Percentiles rank a stretch among this genome's conserved stretches.
Evolutionary conservation across 2,329 filamentous ascomycete species (phyloP).

Genomic region (Epichloe sylvatica): DNA sequence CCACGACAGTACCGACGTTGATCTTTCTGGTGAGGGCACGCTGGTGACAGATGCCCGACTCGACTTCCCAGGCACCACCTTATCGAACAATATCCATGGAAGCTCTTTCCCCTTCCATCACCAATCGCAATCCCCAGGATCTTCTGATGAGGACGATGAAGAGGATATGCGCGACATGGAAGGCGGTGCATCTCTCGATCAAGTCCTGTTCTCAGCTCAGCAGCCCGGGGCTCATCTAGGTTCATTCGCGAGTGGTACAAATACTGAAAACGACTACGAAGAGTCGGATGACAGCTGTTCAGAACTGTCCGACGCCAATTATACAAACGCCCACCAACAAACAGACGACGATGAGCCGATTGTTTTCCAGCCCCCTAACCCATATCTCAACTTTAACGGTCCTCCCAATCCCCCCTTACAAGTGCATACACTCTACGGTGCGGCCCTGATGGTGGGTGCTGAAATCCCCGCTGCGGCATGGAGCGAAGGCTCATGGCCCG

Average conservation of each 20-base stretch:
- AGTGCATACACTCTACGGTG: neutral
- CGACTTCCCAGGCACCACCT: constrained; percentile 4
- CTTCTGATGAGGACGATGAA: constrained; percentile 14
- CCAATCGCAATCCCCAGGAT: constrained; percentile 3
- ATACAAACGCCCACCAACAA: constrained; percentile 4
- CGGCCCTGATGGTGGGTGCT: neutral
- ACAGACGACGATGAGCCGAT: constrained; percentile 5
- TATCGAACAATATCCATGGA: neutral
- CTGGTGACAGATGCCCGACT: constrained; percentile 4
- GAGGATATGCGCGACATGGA: constrained; percentile 23
- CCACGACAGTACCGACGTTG: neutral
- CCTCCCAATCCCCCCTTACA: neutral
- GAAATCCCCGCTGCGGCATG: neutral
- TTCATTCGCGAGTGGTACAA: neutral
- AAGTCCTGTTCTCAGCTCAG: neutral
- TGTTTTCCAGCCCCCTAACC: neutral
- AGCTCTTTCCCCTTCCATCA: neutral
- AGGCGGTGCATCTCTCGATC: constrained; percentile 17
- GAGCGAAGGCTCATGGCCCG: neutral
- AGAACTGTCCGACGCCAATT: neutral
- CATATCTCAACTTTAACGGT: neutral
- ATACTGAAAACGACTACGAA: neutral
- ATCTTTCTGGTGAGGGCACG: constrained; percentile 4
- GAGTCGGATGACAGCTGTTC: neutral
- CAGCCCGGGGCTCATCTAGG: neutral